Conservation (phyloP, 306 rosid genomes). For the Vigna trinervia region DNA sequence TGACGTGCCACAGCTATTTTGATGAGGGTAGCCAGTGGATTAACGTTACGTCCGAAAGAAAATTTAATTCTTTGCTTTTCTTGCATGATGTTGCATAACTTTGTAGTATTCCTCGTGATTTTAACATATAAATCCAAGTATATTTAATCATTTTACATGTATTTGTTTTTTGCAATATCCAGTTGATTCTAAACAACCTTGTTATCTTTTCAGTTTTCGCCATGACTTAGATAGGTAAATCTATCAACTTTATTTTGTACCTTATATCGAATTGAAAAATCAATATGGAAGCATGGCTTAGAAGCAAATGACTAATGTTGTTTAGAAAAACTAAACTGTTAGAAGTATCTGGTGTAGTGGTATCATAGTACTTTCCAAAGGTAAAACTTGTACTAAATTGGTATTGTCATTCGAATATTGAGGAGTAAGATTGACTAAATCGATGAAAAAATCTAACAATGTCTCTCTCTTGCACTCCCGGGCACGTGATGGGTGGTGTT, state of each 20-base stretch:
- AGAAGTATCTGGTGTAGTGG: constrained; percentile 89
- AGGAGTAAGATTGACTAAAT: too few relatives aligned
- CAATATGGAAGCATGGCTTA: neutral
- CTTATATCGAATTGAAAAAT: neutral
- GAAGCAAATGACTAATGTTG: neutral
- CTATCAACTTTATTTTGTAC: neutral
- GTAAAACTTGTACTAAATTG: constrained; percentile 48
- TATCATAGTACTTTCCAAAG: constrained; percentile 99
- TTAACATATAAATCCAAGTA: constrained; percentile 36
- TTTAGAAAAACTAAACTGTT: neutral
- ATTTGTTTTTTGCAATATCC: neutral
- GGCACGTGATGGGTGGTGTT: too few relatives aligned
- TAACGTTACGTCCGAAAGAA: constrained; percentile 38
- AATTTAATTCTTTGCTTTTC: constrained; percentile 33
- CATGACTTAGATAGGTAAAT: neutral
- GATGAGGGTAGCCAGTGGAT: constrained; percentile 39
- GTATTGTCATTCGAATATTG: neutral
- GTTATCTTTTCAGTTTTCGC: neutral
- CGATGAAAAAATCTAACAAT: too few relatives aligned
- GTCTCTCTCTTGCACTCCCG: too few relatives aligned
- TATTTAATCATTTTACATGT: neutral
- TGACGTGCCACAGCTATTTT: constrained; percentile 18
- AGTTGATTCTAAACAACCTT: neutral
- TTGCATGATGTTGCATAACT: constrained; percentile 9
- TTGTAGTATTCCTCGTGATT: constrained; percentile 23